Percentiles rank a stretch among this genome's conserved stretches.
These are phyloP conservation scores for Gnomoniopsis smithogilvyi DNA, from an alignment of 2,329 filamentous ascomycete species.

Conservation along the genomic window DNA sequence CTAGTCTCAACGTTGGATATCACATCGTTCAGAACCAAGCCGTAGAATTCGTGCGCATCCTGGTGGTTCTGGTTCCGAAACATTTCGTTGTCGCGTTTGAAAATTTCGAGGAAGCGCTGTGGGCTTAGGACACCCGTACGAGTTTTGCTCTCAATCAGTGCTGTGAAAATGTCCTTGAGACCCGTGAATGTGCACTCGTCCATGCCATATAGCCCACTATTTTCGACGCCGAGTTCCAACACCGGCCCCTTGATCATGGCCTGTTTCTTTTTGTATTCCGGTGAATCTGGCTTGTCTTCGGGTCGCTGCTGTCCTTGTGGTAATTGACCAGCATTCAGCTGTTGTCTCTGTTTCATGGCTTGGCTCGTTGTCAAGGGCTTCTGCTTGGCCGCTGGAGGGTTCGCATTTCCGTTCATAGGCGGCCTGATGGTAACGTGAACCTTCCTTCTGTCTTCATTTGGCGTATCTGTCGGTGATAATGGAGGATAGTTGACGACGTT, in stretches of 20 bases:
- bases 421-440: conserved; percentile 61
- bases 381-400: conserved; percentile 38
- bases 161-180: conserved; percentile 93
- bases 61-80: conserved; percentile 97
- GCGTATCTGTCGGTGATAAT: conserved; percentile 64
- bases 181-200: conserved; percentile 92
- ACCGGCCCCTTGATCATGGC: conserved; percentile 56
- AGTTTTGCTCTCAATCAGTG: conserved; percentile 75
- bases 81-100: conserved; percentile 94
- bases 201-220: conserved; percentile 81
- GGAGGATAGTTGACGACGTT: conserved; percentile 89
- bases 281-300: conserved; percentile 91
- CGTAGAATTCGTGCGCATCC: conserved; percentile 96
- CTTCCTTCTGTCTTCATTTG: conserved; percentile 55
- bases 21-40: conserved; percentile 91
- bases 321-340: conserved; percentile 51
- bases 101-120: conserved; percentile 87
- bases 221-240: conserved; percentile 75
- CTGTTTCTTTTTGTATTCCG: conserved; percentile 97
- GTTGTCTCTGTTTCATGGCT: conserved; percentile 53
- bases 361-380: conserved; percentile 55
- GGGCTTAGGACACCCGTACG: conserved; percentile 90
- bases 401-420: conserved; percentile 48
- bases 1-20: conserved; percentile 92
- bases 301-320: conserved; percentile 57